Percentiles rank a stretch among this genome's conserved stretches.
phyloP scores from a whole-genome alignment of 257 asterid genomes.

The Jasminum sambac region DNA sequence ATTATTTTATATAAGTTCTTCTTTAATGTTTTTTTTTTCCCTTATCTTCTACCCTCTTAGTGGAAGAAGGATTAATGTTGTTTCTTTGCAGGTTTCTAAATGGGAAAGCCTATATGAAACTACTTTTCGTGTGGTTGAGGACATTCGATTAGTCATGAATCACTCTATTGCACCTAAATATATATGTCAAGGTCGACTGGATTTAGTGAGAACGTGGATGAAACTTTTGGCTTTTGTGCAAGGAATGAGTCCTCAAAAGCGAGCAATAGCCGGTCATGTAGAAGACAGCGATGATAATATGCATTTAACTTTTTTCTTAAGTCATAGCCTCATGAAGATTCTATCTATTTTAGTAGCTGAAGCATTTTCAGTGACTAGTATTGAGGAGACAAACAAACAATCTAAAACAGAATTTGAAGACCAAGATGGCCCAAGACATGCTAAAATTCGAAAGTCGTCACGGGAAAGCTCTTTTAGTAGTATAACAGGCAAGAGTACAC shows the following conservation, averaged over 20 bases:
- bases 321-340: conserved; percentile 67
- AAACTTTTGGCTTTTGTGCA: conserved; percentile 80
- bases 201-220: conserved; percentile 80
- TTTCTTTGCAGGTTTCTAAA: conserved; percentile 64
- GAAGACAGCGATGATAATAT: conserved; percentile 82
- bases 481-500: conserved; percentile 51
- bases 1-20: conserved; percentile 17
- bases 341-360: conserved; percentile 81
- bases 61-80: conserved; percentile 28
- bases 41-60: not conserved
- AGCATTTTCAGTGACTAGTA: conserved; percentile 54
- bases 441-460: conserved; percentile 89
- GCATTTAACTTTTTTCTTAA: conserved; percentile 74
- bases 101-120: conserved; percentile 75
- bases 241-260: conserved; percentile 90
- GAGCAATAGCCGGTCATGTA: conserved; percentile 76
- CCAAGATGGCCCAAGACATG: conserved; percentile 74
- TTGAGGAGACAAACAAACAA: conserved; percentile 47
- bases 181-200: conserved; percentile 67
- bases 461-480: conserved; percentile 77
- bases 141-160: conserved; percentile 85
- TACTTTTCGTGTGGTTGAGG: conserved; percentile 78
- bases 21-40: not conserved
- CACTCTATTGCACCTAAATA: conserved; percentile 75
- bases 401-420: conserved; percentile 59